Evolutionary conservation across 768 basidiomycete species (phyloP).

Genomic region (Tephrocybe sp.): DNA sequence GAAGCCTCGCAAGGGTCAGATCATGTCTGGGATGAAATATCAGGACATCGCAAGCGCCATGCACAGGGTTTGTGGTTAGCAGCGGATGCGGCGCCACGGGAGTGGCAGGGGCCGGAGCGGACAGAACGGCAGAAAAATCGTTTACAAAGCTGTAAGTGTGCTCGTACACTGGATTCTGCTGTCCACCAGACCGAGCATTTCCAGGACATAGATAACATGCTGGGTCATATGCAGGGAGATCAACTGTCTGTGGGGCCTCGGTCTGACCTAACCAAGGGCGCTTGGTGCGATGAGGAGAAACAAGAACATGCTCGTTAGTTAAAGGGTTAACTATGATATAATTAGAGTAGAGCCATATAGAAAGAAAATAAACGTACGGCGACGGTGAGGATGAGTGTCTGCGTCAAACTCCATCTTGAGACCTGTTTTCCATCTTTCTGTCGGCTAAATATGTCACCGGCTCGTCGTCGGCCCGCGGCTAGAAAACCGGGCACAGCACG

Average conservation of each 20-base stretch:
- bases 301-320: slow-evolving; percentile 72
- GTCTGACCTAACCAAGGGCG: slow-evolving; percentile 92
- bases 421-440: not conserved
- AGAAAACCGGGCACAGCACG: not conserved
- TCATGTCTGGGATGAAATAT: slow-evolving; percentile 88
- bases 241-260: slow-evolving; percentile 56
- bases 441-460: not conserved
- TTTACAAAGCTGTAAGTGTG: slow-evolving; percentile 74
- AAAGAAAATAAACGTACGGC: slow-evolving; percentile 45
- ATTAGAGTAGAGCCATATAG: not conserved
- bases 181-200: slow-evolving; percentile 72
- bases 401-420: slow-evolving; percentile 49
- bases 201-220: slow-evolving; percentile 89
- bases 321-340: slow-evolving; percentile 76
- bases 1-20: slow-evolving; percentile 73
- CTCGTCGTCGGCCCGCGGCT: not conserved
- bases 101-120: slow-evolving; percentile 54
- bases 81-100: slow-evolving; percentile 60
- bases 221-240: slow-evolving; percentile 65
- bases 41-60: slow-evolving; percentile 86
- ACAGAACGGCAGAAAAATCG: slow-evolving; percentile 80
- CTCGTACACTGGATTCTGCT: slow-evolving; percentile 65
- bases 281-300: slow-evolving; percentile 88
- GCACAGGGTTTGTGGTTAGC: slow-evolving; percentile 62
- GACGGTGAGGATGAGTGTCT: slow-evolving; percentile 65